Base-by-base conservation (phyloP, 768 basidiomycete species). In the Amanita molliuscula region DNA sequence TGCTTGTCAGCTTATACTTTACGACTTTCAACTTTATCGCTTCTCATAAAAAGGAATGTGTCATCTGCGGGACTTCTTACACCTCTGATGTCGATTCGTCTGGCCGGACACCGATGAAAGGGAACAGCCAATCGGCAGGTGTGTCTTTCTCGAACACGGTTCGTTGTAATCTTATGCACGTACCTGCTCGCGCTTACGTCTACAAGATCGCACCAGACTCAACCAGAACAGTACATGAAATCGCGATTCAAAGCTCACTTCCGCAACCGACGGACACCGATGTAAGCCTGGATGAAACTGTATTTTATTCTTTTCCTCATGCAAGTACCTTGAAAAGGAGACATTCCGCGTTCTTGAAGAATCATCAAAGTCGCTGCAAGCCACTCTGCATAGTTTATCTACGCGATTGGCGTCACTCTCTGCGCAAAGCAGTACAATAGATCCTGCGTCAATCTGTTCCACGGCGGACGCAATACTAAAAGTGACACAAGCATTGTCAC, bases 391-490 rank as follows among this genome's bases (percentile, higher is more conserved):
- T 25, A 58, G 60, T 16, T 66, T 88, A 26, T 76, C 82, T 3
- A 59, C 70, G 25, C 74, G 75, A 59, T 62, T 88, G 44, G 62
- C 65, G 25, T 54, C 64, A 10, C 62, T 78, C n/a, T 69, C 77
- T 4, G 59, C 64, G n/a, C 62, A 61, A 28, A 57, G 64, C 7
- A 54, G 55, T 34, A 49, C 69, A 16, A 37, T 70, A 47, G 82
- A 87, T 58, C 68, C 72, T 28, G 45, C 58, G 20, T 66, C 73
- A 4, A 75, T 89, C 44, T 75, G 72, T 35, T 63, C 67, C 41
- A 77, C 76, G 13, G 83, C 85, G n/a, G 84, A 87, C 54, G 76
- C 82, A 1, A 82, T 89, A 26, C 62, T 67, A 37, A 85, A 84
- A 59, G 77, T 84, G 6, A 70, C 77, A 1, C 72, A 76, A 51